Base-by-base conservation (phyloP, 202 grass and related monocot species). In the Tripidium arundinaceum region DNA sequence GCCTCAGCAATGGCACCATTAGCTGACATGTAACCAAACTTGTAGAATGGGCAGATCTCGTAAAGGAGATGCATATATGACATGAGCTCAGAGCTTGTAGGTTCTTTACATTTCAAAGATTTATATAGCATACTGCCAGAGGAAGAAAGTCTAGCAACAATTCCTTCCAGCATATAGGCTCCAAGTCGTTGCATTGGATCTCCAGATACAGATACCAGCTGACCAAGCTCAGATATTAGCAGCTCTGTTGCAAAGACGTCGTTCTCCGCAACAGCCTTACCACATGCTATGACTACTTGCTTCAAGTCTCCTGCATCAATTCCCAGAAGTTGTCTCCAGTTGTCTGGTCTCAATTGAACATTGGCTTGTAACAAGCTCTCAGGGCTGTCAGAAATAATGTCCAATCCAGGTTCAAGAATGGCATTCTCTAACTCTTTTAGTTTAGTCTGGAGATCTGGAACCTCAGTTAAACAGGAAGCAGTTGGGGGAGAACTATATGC, bases 1-100 rank as follows among this genome's bases (percentile, higher is more conserved):
- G 91, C 91, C 78, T 97, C 94, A 16, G 91, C 91, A 11, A 97
- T 94, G 2, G 94, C 94, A 58, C 94, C 94, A 75, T 97, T 94
- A 25, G 94, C 94, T 70, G 94, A 97, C 74, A 97, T 81, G 75
- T 94, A 97, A 70, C 91, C 94, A 80, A 97, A 97, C 79, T 97
- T 97, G 77, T 68, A 94, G 79, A 91, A 94, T 55, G 94, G 94
- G 43, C 91, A 97, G 29, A 91, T 92, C 60, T 97, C 89, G 6
- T 97, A 97, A 68, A 97, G 84, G 34, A 91, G 82, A 75, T 83
- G 78, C 94, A 97, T 97, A 81, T 97, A 97, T 16, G 94, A 97
- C 75, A 97, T 88, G 77, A 97, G 91, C 64, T 94, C 94, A 65
- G 94, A 94, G 62, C 91, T 27, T 60, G 91, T 88, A 22, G 94